Evolutionary conservation across 23 red algal genomes (phyloP).

Genomic region (Gracilariopsis chorda): DNA sequence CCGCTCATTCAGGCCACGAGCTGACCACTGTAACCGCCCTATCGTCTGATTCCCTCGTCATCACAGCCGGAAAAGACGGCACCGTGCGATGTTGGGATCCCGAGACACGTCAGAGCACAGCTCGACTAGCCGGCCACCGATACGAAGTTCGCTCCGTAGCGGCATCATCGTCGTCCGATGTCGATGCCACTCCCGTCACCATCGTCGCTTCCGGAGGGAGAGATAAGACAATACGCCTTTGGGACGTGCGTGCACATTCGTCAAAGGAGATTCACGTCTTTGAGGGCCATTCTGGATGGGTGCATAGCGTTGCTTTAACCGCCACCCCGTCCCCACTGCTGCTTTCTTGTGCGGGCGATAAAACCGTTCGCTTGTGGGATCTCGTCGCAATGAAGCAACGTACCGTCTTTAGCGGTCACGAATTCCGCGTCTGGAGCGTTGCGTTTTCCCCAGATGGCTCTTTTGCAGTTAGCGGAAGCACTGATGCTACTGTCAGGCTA

Average conservation of each 20-base stretch:
- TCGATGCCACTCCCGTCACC: slow-evolving; percentile 19
- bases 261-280: slow-evolving; percentile 31
- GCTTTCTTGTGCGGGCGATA: slow-evolving; percentile 73
- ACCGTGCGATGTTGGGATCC: slow-evolving; percentile 77
- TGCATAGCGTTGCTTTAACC: slow-evolving; percentile 66
- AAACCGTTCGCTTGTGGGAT: slow-evolving; percentile 86
- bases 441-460: slow-evolving; percentile 51
- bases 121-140: slow-evolving; percentile 54
- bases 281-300: slow-evolving; percentile 67
- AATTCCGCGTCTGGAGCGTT: slow-evolving; percentile 74
- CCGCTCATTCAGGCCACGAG: slow-evolving; percentile 53
- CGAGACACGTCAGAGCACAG: slow-evolving; percentile 43
- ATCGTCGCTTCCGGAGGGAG: slow-evolving; percentile 71
- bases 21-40: slow-evolving; percentile 55
- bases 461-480: slow-evolving; percentile 57
- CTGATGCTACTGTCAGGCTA: slow-evolving; percentile 70
- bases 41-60: slow-evolving; percentile 15
- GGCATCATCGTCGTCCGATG: slow-evolving; percentile 29
- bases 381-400: slow-evolving; percentile 46
- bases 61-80: slow-evolving; percentile 73
- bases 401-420: slow-evolving; percentile 39
- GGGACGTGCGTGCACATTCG: slow-evolving; percentile 66
- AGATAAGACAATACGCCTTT: slow-evolving; percentile 73
- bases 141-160: slow-evolving; percentile 68
- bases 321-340: slow-evolving; percentile 20